Evolutionary conservation across 352 stramenopile species (phyloP).

Genomic region (Pythium guiyangense): DNA sequence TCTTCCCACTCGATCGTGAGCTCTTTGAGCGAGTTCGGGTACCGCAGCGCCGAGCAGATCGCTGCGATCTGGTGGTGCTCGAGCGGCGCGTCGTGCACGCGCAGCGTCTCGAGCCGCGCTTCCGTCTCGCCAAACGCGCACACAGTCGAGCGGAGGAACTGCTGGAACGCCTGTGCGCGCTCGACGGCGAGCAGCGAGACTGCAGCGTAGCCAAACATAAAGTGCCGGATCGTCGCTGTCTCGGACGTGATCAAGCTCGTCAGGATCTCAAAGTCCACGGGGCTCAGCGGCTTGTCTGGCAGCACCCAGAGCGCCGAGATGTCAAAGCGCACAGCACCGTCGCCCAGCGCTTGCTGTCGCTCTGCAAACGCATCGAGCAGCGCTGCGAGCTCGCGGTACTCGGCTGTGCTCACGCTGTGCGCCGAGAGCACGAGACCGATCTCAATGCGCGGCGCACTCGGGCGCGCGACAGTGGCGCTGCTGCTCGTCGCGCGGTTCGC

Average conservation of each 20-base stretch:
- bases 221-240: constrained; percentile 1
- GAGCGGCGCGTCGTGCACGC: background rate
- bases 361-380: background rate
- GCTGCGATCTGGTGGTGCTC: background rate
- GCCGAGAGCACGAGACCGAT: constrained; percentile 1
- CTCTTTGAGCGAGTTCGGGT: background rate
- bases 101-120: background rate
- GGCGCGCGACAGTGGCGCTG: background rate
- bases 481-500: background rate
- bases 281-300: background rate
- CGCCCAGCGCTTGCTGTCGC: background rate
- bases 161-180: background rate
- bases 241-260: background rate
- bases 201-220: background rate
- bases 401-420: background rate
- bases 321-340: background rate
- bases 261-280: background rate
- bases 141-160: background rate
- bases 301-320: constrained; percentile 3
- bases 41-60: constrained; percentile 1
- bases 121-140: background rate
- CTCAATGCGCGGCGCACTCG: background rate
- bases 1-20: background rate
- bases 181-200: background rate
- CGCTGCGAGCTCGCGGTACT: background rate